These are phyloP conservation scores for Penicillium vulpinum DNA, from an alignment of 2,329 filamentous ascomycete species.

Conservation along the genomic window DNA sequence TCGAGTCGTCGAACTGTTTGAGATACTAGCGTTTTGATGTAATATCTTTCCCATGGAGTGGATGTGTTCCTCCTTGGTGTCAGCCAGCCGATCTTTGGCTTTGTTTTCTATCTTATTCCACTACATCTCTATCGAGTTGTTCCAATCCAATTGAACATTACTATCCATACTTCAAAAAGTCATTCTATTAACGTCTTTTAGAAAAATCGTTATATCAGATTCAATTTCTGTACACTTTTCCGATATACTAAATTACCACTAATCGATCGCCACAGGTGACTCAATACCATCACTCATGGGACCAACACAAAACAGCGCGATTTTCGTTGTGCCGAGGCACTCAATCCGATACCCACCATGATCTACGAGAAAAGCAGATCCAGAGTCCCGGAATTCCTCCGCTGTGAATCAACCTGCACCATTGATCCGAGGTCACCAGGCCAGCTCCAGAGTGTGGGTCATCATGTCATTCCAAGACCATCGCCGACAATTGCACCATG, in stretches of 20 bases:
- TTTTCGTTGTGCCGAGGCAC: constrained; percentile 4
- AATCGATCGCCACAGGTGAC: neutral
- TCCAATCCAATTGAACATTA: constrained; percentile 1
- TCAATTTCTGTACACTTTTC: no score
- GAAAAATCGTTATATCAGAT: neutral
- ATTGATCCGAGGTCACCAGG: neutral
- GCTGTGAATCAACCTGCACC: neutral
- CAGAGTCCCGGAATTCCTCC: neutral
- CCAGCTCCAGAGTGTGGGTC: neutral
- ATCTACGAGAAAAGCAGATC: constrained; percentile 3
- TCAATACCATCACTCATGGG: neutral
- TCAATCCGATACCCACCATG: neutral
- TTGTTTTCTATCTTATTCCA: neutral
- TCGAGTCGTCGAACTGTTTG: constrained; percentile 4
- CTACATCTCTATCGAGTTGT: neutral
- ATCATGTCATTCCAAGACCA: neutral
- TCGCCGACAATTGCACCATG: neutral
- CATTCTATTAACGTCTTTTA: neutral
- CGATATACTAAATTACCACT: neutral
- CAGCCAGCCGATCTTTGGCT: neutral
- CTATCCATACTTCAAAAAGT: neutral
- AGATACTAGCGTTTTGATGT: constrained; percentile 24
- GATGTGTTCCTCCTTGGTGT: constrained; percentile 1
- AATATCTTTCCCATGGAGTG: constrained; percentile 14
- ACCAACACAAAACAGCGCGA: neutral